Evolutionary conservation across 2,329 filamentous ascomycete species (phyloP), one percentile per base, ranked within the genome.

Genomic region (Sclerotinia minor): DNA sequence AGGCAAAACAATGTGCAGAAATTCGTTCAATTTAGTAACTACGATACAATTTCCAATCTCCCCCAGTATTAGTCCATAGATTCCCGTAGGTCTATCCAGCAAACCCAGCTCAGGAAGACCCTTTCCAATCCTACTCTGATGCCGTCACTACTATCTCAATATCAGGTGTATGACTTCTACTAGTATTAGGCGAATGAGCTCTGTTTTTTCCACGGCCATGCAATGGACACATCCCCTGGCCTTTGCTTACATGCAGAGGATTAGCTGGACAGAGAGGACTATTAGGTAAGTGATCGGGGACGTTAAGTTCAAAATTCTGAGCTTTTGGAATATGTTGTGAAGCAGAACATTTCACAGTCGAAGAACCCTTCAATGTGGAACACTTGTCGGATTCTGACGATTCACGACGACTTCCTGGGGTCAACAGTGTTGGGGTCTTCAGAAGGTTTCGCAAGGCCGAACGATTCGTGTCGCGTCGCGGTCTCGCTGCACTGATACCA

Each of bases 201-300:
- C 32, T 57, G 29, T 53, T 72, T 65, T 68, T 75, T 47, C 60
- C 73, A 59, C 74, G 68, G 26, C 78, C 78, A 75, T 83, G 81
- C 74, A 77, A 81, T 45, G 79, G 76, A 69, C 81, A 83, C 50
- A 79, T 72, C 3, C 78, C 80, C 24, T 69, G 76, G 8, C 77
- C 78, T 11, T 76, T 75, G 13, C 78, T 77, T 15, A 70, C 69
- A 68, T 82, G 79, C 67, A 77, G 79, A 17, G 74, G 71, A 71
- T 78, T 76, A 21, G 80, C 73, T 8, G 81, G 81, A 72, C 81
- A 83, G 3, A 82, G 69, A 9, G 80, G 80, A 65, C 79, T 80
- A 7, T 67, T 77, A 1, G 79, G 79, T 8, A 82, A 68, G 71
- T 83, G 81, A 70, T 83, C 81, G 2, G 81, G 80, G 1, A 79